These are phyloP conservation scores for Penicillium riverlandense DNA, from an alignment of 495 filamentous ascomycete species.

Conservation along the genomic window DNA sequence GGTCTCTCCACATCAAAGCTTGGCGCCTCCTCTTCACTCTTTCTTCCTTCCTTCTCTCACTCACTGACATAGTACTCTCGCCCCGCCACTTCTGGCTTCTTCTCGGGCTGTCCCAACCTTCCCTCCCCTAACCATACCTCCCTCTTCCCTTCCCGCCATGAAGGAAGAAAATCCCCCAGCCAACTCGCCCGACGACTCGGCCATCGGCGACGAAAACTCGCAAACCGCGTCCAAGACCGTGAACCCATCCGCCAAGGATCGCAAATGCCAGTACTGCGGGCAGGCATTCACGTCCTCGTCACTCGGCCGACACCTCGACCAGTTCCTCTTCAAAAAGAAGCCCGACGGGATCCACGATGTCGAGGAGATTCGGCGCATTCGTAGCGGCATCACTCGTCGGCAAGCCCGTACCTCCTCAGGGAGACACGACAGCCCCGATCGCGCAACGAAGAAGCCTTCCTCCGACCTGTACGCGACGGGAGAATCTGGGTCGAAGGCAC, in stretches of 20 bases:
- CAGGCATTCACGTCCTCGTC: constrained; percentile 87
- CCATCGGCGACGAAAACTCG: constrained; percentile 30
- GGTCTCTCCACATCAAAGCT: constrained; percentile 2
- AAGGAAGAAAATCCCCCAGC: constrained; percentile 16
- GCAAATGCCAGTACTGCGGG: constrained; percentile 74
- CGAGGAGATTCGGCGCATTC: constrained; percentile 73
- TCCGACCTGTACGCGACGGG: constrained; percentile 15
- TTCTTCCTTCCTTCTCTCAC: not conserved
- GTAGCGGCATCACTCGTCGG: constrained; percentile 75
- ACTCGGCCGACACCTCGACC: constrained; percentile 84
- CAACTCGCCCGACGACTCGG: constrained; percentile 45
- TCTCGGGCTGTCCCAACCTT: not conserved
- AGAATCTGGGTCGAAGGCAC: constrained; percentile 21
- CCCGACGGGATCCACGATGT: constrained; percentile 84
- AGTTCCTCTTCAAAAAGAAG: constrained; percentile 85
- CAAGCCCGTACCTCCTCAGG: constrained; percentile 59
- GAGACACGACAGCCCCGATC: constrained; percentile 41
- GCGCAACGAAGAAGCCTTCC: constrained; percentile 20
- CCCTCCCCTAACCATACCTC: not conserved
- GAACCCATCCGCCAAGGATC: constrained; percentile 60
- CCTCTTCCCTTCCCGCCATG: constrained; percentile 5
- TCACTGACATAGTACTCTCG: not conserved
- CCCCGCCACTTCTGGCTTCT: not conserved
- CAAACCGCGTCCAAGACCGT: constrained; percentile 13
- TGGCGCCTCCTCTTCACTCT: constrained; percentile 4